Evolutionary conservation across 2,329 filamentous ascomycete species (phyloP).

Genomic region (Cyphellophora europaea): DNA sequence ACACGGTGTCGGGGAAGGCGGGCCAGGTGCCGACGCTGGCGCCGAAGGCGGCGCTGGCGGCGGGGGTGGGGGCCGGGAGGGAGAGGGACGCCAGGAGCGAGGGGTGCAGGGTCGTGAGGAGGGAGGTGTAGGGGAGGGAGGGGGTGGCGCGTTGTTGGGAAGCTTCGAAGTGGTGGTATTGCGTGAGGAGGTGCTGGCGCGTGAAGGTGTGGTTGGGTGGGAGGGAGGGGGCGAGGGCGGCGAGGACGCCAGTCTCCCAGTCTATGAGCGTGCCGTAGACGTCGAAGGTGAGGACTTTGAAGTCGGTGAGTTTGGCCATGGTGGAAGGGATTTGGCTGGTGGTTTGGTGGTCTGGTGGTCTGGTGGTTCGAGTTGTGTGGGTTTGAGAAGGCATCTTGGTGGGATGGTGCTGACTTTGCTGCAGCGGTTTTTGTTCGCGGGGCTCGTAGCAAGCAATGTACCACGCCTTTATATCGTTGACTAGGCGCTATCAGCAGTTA

Average conservation of each 20-base stretch:
- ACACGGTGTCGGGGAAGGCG: conserved; percentile 48
- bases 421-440: too few species aligned
- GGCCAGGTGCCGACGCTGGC: conserved; percentile 42
- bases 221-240: conserved; percentile 37
- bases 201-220: background rate
- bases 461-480: too few species aligned
- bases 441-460: too few species aligned
- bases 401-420: too few species aligned
- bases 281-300: conserved; percentile 57
- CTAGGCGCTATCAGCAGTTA: too few species aligned
- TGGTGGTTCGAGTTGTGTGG: too few species aligned
- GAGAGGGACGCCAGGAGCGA: conserved; percentile 21
- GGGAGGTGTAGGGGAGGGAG: conserved; percentile 47
- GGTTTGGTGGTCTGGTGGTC: background rate
- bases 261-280: conserved; percentile 73
- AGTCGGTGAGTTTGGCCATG: conserved; percentile 11
- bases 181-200: conserved; percentile 6
- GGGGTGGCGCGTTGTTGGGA: conserved; percentile 46
- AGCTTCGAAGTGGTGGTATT: conserved; percentile 32
- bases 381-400: too few species aligned
- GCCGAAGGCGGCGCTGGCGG: conserved; percentile 38
- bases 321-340: background rate
- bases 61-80: conserved; percentile 6
- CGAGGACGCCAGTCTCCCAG: conserved; percentile 60
- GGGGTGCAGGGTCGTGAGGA: conserved; percentile 43